Conservation (phyloP, 257 asterid species). For the Echites panduratus region DNA sequence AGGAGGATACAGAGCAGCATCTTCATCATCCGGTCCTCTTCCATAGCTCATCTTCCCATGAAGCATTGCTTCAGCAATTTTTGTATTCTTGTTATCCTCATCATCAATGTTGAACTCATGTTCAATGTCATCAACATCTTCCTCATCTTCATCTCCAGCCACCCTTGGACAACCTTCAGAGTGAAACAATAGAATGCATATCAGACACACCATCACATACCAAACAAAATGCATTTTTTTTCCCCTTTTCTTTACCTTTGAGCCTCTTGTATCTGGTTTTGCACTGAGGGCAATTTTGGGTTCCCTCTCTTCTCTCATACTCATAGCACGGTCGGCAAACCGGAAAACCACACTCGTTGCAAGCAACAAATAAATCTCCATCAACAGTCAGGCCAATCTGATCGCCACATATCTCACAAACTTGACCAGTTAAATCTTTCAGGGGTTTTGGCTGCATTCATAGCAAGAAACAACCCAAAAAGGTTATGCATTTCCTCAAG, state of each 20-base stretch:
- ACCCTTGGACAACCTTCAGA: conserved; percentile 85
- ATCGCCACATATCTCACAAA: conserved; percentile 93
- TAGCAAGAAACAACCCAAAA: background rate
- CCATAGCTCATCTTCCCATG: conserved; percentile 98
- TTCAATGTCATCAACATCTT: conserved; percentile 88
- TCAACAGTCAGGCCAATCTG: conserved; percentile 83
- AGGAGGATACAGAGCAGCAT: conserved; percentile 63
- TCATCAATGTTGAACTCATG: conserved; percentile 83
- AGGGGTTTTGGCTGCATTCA: conserved; percentile 72
- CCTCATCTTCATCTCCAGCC: conserved; percentile 96
- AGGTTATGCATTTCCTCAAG: background rate
- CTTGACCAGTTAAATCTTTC: conserved; percentile 92
- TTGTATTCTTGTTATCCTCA: conserved; percentile 55
- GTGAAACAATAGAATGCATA: background rate
- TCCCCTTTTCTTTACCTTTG: conserved; percentile 37
- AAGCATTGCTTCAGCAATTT: conserved; percentile 76
- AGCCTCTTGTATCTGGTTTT: conserved; percentile 90
- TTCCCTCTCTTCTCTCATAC: conserved; percentile 95
- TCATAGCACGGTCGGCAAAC: conserved; percentile 94
- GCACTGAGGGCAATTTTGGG: conserved; percentile 90
- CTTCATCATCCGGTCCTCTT: conserved; percentile 87
- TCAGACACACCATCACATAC: background rate
- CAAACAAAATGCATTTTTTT: too few species aligned
- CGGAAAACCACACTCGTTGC: conserved; percentile 94
- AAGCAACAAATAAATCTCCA: conserved; percentile 89